Conservation (phyloP, 495 filamentous ascomycete species). For the Jackrogersella multiformis region DNA sequence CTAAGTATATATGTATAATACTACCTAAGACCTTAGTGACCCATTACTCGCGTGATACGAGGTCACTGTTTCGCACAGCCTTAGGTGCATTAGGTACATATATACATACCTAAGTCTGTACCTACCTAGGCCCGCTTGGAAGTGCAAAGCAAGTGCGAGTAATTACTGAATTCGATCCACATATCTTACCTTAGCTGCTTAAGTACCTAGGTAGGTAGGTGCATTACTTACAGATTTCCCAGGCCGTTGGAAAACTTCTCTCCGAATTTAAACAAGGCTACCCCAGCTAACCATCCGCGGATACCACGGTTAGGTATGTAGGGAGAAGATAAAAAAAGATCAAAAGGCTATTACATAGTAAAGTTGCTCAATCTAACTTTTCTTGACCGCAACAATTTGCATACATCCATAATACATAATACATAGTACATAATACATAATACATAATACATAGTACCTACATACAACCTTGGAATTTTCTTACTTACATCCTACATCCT, state of each 20-base stretch:
- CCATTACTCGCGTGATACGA: conserved; percentile 40
- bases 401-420: no score
- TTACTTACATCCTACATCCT: no score
- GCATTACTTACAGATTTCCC: conserved; percentile 15
- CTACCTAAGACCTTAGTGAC: no score
- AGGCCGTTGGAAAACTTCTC: conserved; percentile 40
- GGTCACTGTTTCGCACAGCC: conserved; percentile 22
- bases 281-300: conserved; percentile 18
- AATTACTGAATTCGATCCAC: conserved; percentile 25
- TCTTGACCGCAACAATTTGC: conserved; percentile 21
- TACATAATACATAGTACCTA: no score
- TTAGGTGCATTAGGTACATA: conserved; percentile 8
- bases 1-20: no score
- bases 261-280: conserved; percentile 34
- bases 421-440: no score
- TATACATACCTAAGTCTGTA: no score
- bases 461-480: no score
- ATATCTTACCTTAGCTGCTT: conserved; percentile 12
- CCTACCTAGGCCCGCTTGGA: no score
- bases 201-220: background rate
- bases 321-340: conserved; percentile 9
- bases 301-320: conserved; percentile 3
- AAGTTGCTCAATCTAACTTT: background rate
- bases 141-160: no score
- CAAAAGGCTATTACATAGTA: conserved; percentile 5